Base-by-base conservation (phyloP, 1,139 yeast species). In the Saccharomycopsis hybrid region DNA sequence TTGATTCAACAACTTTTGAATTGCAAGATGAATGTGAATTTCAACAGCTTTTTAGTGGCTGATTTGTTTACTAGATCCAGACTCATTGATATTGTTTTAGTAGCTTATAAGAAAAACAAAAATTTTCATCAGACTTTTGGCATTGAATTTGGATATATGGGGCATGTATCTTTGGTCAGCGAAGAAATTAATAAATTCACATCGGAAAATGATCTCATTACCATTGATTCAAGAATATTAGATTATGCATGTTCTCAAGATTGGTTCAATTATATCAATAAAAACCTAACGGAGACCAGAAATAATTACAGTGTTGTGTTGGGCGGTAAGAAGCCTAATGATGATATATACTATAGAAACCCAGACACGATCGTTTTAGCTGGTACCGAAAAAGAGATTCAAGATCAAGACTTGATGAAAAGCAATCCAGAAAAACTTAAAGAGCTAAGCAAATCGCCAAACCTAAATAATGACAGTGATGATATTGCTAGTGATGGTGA, bases 151-250 rank as follows among this genome's bases (percentile, higher is more conserved):
- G 99, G 98, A 1, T 94, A 85, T 65, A 94, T 92, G 96, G 99
- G 99, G 28, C 98, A 92, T 67, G 72, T 92, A 62, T 92, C 97
- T 0, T 73, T 92, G 56, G 90, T 94, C 56, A 95, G 97, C 7
- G 98, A 94, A 64, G 99, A 92, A 64, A 95, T 92, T 42, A 96
- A 90, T 54, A 94, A 92, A 65, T 92, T 92, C 65, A 85, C 49
- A 2, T 18, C 37, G 5, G 48, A 47, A 8, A 29, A 48, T 42
- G 41, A 47, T 39, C 28, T 53, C 13, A 40, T 30, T 7, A 9
- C 29, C 7, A 35, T 53, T 5, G 47, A 48, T 39, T 45, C 50
- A 25, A 30, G 43, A 29, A 46, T 53, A 3, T 8, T 37, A 8
- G 51, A 51, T 5, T 5, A 24, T 3, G 31, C 39, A 3, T 36